A percentile compares a stretch with the other conserved stretches of the same genome.
Evolutionary conservation across 345 rosid species (phyloP).

Genomic region (Turritis glabra): DNA sequence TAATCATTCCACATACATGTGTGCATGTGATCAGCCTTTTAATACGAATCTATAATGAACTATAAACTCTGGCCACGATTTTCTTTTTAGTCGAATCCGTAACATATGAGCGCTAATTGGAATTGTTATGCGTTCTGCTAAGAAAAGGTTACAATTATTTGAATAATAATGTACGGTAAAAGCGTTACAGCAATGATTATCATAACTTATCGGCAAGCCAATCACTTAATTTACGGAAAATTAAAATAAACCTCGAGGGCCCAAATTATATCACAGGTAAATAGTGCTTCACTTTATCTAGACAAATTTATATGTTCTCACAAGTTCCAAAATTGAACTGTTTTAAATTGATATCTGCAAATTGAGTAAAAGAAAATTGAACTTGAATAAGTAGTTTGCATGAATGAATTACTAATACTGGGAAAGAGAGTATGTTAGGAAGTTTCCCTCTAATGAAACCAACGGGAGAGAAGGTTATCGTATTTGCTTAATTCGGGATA

Average conservation of each 20-base stretch:
- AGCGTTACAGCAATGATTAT: slow-evolving; percentile 32
- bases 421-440: neutral
- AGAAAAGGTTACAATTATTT: slow-evolving; percentile 26
- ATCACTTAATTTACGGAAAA: slow-evolving; percentile 33
- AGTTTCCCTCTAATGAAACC: neutral
- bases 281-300: slow-evolving; percentile 26
- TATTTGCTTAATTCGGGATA: neutral
- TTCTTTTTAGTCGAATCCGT: slow-evolving; percentile 16
- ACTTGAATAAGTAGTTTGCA: no score
- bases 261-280: slow-evolving; percentile 29
- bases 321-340: neutral
- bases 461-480: neutral
- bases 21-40: slow-evolving; percentile 39
- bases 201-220: slow-evolving; percentile 21
- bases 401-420: no score
- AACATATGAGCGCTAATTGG: slow-evolving; percentile 23
- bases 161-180: slow-evolving; percentile 25
- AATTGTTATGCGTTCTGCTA: slow-evolving; percentile 16
- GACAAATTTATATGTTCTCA: slow-evolving; percentile 1
- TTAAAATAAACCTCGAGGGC: slow-evolving; percentile 22
- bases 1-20: slow-evolving; percentile 32
- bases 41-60: slow-evolving; percentile 27
- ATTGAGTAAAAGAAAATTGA: neutral
- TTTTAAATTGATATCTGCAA: neutral
- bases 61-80: slow-evolving; percentile 33